phyloP scores from a whole-genome alignment of 2,329 filamentous ascomycete species.

The Trichoderma sp. region DNA sequence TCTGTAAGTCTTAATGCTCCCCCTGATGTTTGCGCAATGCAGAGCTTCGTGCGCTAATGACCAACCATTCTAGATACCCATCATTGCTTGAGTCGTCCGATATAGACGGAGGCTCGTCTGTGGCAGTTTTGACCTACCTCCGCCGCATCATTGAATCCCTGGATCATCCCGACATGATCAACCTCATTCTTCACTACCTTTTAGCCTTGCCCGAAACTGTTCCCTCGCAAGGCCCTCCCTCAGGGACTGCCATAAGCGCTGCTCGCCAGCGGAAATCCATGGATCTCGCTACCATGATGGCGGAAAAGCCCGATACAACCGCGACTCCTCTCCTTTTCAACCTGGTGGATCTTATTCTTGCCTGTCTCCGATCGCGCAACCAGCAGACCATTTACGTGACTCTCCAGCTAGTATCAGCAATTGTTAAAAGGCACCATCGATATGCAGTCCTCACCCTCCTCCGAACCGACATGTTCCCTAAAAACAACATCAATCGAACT shows the following conservation, averaged over 20 bases:
- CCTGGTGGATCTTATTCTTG: constrained; percentile 83
- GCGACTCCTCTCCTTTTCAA: constrained; percentile 87
- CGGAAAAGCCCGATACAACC: constrained; percentile 69
- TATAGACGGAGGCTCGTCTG: constrained; percentile 92
- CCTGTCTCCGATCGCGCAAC: constrained; percentile 79
- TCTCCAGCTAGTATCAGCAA: constrained; percentile 79
- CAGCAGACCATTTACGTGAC: constrained; percentile 88
- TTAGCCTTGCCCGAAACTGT: constrained; percentile 69
- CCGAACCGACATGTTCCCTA: constrained; percentile 59
- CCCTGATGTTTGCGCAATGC: not conserved
- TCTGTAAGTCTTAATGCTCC: constrained; percentile 58
- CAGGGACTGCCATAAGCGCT: constrained; percentile 59
- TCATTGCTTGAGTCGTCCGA: constrained; percentile 96
- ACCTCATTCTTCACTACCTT: constrained; percentile 89
- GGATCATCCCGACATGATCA: constrained; percentile 90
- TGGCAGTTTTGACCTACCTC: constrained; percentile 91
- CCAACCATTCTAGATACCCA: constrained; percentile 65
- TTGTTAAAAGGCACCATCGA: constrained; percentile 81
- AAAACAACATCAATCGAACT: constrained; percentile 59
- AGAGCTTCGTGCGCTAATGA: not conserved
- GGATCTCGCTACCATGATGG: constrained; percentile 77
- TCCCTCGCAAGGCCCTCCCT: constrained; percentile 35
- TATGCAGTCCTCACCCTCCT: constrained; percentile 79
- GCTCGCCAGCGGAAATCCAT: constrained; percentile 84
- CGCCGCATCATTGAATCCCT: constrained; percentile 86